Conservation (phyloP, 805 yeast genomes). For the Schwanniomyces occidentalis region DNA sequence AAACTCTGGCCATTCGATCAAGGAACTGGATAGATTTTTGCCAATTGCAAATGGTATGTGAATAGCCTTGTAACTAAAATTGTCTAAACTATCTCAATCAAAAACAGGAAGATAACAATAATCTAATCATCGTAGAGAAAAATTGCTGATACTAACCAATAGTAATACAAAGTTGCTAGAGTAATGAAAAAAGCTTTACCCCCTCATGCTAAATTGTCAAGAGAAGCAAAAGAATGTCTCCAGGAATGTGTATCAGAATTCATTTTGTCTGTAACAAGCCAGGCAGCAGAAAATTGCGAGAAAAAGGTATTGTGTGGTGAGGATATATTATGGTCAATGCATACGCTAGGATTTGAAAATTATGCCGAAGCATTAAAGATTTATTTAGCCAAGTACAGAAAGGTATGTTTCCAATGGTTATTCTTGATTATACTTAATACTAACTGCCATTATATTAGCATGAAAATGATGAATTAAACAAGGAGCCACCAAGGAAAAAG, state of each 20-base stretch:
- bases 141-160: constrained; percentile 9
- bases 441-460: background rate
- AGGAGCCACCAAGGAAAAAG: no score
- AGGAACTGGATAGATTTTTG: constrained; percentile 44
- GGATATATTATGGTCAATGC: constrained; percentile 67
- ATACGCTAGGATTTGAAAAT: constrained; percentile 73
- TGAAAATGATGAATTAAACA: background rate
- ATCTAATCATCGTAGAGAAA: background rate
- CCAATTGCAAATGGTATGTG: constrained; percentile 45
- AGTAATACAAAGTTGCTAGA: constrained; percentile 50
- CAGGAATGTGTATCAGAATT: constrained; percentile 85
- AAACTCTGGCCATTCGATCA: constrained; percentile 42
- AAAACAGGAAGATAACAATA: no score
- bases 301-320: constrained; percentile 80
- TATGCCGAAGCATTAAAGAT: constrained; percentile 77
- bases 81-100: no score
- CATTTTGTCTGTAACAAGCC: constrained; percentile 78
- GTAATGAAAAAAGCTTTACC: constrained; percentile 78
- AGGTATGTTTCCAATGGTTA: constrained; percentile 6
- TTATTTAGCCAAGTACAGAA: constrained; percentile 40
- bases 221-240: constrained; percentile 77
- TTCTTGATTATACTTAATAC: background rate
- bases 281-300: constrained; percentile 71
- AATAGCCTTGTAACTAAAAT: background rate
- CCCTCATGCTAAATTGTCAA: constrained; percentile 69